Base-by-base conservation (phyloP, 805 yeast genomes). In the Metschnikowia kunwiensis region DNA sequence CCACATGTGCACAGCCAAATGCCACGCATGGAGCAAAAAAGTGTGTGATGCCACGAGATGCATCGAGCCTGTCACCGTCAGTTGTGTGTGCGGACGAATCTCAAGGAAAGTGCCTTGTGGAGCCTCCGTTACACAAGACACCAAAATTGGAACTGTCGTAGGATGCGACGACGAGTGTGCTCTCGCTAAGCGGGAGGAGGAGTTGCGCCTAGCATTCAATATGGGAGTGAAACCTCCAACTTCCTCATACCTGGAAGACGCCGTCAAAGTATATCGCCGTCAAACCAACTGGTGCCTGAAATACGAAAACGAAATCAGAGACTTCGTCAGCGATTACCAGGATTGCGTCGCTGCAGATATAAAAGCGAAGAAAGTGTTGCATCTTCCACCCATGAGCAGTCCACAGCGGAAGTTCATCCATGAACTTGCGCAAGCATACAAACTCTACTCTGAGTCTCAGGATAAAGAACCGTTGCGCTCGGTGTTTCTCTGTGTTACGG, bases 391-490 rank as follows among this genome's bases (percentile, higher is more conserved):
- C 12, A 86, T 88, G 95, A 70, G 64, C 33, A 55, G 68, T 10
- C 73, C 78, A 5, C 91, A 85, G 55, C 66, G 96, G 30, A 65
- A 66, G 43, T 86, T 87, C 52, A 60, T 88, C 17, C 91, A 80
- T 51, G 78, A 77, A 34, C 51, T 88, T 26, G 81, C 88, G 0
- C 75, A 68, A 17, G 59, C 77, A 0, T 86, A 66, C 54, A 65
- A 71, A 9, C 50, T 86, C 9, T 78, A 74, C 47, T 67, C 82
- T 0, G 88, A 84, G 50, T 75, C 89, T 2, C 93, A 85, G 43
- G 96, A 86, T 57, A 76, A 75, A 2, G 96, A 86, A 46, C 96
- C 96, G 0, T 68, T 76, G 34, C 60, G 95, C 42, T 75, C 82
- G 8, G 91, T 87, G 0, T 79, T 75, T 45, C 68, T 87, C n/a